Evolutionary conservation across 768 basidiomycete genomes (phyloP), one percentile per base, ranked within the genome.

Genomic region (Heimioporus sp.): DNA sequence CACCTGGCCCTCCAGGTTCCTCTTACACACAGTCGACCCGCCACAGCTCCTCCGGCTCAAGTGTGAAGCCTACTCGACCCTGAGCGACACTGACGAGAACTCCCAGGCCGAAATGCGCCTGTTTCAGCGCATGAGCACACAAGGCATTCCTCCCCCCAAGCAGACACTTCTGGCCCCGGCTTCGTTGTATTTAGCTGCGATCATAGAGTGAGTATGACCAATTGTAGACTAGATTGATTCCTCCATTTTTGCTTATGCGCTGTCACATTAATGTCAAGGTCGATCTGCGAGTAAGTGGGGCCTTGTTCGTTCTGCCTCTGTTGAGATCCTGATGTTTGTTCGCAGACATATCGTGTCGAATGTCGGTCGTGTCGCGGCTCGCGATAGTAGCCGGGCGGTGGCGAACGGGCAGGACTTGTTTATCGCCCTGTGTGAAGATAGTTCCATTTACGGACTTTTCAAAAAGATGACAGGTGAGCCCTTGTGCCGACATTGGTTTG

Each of bases 391-490:
- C 62, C 81, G 87, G 44, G 79, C 86, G 4, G 74, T 73, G 20
- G 94, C 93, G 20, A 85, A 82, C 10, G 76, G 82, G 10, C 83
- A 90, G 53, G 93, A 97, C 67, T 73, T 98, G 41, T 94, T 92
- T 66, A 78, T 85, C 16, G 92, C 92, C 1, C 76, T 97, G 15
- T 93, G 91, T 55, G 95, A 97, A 71, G 95, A 97, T 69, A 86
- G 90, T 58, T 76, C 84, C 43, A 81, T 96, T 43, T 97, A 92
- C 72, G 81, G 80, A 24, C 77, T 90, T 53, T 94, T 95, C 72
- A 90, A 84, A 70, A 77, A 80, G 20, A 90, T 95, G 89, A 82
- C 88, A 74, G 88, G 94, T 91, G 57, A 57, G 24, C 24, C 24
- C 24, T 28, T 28, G 78, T 46, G 24, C 30, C 35, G 24, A 49